Base-by-base conservation (phyloP, 1,284 basidiomycete species). In the Marasmius fiardii region DNA sequence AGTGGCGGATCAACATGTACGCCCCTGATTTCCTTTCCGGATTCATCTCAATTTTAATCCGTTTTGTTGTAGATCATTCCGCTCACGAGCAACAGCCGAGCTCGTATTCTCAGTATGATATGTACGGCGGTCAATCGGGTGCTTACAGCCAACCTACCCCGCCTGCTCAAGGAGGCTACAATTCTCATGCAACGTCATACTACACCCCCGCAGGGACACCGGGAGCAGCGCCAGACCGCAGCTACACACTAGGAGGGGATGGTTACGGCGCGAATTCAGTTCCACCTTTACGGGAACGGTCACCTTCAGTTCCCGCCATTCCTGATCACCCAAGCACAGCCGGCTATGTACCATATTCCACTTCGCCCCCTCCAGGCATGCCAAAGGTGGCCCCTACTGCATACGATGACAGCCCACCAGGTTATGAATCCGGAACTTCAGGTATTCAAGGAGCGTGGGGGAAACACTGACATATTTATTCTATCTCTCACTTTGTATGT, bases 341-440 rank as follows among this genome's bases (percentile, higher is more conserved):
- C 3, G 70, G 72, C 34, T 66, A 68, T 28, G 55, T 61, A 55
- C 56, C 59, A 54, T 56, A 69, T 47, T 57, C 67, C 60, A 24
- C 65, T 45, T 61, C 63, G 3, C 67, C 67, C 34, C 54, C 68
- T 11, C 62, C 66, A 6, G 76, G 70, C 61, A 76, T 76, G 33
- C 62, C 76, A 49, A 75, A 64, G 53, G 77, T 76, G 2, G 76
- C 77, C 8, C 64, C 73, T 50, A 59, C 70, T 5, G 70, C 66
- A 45, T 75, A 80, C 57, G 69, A 79, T 18, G 86, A 88, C 43
- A 77, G 70, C 37, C 87, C 87, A 14, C 86, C 86, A 20, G 74
- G 72, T 55, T 89, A 89, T 65, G 86, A 88, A 28, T 72, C 74
- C 14, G 78, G 78, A 34, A 66, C 70, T n/a, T 67, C 79, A n/a